Evolutionary conservation across 208 protist genomes (phyloP), one percentile per base, ranked within the genome.

Genomic region (Trypanosoma brucei): DNA sequence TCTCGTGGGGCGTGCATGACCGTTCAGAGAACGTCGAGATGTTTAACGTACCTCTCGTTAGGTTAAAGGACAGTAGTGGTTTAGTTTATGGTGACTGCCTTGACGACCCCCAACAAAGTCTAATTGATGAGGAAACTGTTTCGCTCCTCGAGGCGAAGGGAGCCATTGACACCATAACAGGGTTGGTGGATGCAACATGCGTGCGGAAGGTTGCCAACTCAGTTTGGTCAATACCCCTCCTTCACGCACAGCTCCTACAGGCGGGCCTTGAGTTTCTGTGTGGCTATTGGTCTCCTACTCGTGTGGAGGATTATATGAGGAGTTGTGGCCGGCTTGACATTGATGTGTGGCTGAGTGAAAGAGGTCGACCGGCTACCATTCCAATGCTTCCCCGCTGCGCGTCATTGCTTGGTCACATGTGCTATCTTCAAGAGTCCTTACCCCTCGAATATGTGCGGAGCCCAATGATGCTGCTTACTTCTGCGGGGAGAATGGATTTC

Each of bases 281-380:
- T 36, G 59, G 59, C 35, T 37, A n/a, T 11, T n/a, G 59, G 3
- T 34, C 33, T 13, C 37, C 46, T 37, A 35, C 42, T 22, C 3
- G 31, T 0, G 68, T 49, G 13, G 68, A 67, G 49, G 59, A 73
- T 44, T 73, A 53, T 53, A 37, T 67, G 4, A 44, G 38, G 34
- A 73, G 68, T 53, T 73, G 60, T 59, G 68, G 68, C 34, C 52
- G 68, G 34, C 34, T 62, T 49, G 59, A 42, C 9, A 39, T 73
- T 42, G 59, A 66, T 45, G 14, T 36, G 7, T 73, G 68, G 68
- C 40, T 73, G 22, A 57, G 39, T 44, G 61, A 59, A 34, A 11
- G 31, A 30, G 60, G 60, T 13, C 59, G 49, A 6, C 38, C 14
- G 7, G n/a, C 40, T 13, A 58, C 59, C 50, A 39, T 67, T n/a